phyloP scores from a whole-genome alignment of 345 rosid genomes.

The Pistacia vera region DNA sequence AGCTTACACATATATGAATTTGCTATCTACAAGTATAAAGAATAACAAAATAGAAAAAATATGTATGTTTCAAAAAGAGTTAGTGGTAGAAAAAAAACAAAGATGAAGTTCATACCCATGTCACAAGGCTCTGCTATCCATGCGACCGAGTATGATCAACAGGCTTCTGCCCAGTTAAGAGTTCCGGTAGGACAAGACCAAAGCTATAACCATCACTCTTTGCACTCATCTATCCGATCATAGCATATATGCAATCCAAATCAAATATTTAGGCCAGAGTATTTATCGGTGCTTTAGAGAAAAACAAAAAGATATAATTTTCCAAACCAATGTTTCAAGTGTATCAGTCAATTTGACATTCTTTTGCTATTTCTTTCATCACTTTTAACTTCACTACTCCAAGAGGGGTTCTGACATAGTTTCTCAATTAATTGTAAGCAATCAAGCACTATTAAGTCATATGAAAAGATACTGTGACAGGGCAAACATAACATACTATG shows the following conservation, averaged over 20 bases:
- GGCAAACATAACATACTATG: too few relatives aligned
- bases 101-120: constrained; percentile 54
- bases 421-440: too few relatives aligned
- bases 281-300: neutral
- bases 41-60: too few relatives aligned
- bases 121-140: constrained; percentile 81
- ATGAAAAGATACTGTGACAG: neutral
- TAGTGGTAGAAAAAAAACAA: neutral
- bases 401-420: too few relatives aligned
- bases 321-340: neutral
- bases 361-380: too few relatives aligned
- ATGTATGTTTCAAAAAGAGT: neutral
- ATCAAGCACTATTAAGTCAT: too few relatives aligned
- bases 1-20: too few relatives aligned
- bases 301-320: neutral
- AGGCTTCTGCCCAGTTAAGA: constrained; percentile 78
- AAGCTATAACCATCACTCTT: constrained; percentile 88
- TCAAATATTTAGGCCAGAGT: neutral
- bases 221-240: constrained; percentile 74
- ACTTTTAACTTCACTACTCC: too few relatives aligned
- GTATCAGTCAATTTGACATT: too few relatives aligned
- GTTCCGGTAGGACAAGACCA: constrained; percentile 79
- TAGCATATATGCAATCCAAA: constrained; percentile 56
- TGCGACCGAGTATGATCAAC: constrained; percentile 82
- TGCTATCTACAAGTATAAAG: too few relatives aligned